Evolutionary conservation across 257 asterid genomes (phyloP).

Genomic region (Prunella vulgaris): DNA sequence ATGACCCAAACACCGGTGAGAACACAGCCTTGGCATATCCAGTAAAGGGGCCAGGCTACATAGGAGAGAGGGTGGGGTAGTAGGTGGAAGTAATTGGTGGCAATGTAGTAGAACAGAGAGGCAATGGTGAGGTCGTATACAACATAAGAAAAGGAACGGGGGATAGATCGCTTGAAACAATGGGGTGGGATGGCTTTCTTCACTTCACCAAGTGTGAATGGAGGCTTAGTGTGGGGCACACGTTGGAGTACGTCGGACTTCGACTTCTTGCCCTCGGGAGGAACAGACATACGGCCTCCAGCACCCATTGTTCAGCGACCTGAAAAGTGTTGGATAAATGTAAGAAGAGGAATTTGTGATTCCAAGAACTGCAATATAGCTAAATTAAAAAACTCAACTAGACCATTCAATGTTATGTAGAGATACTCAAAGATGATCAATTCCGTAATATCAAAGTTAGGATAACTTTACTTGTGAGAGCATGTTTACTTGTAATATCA

Average conservation of each 20-base stretch:
- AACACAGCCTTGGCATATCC: constrained; percentile 67
- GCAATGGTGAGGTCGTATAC: constrained; percentile 50
- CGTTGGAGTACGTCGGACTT: constrained; percentile 41
- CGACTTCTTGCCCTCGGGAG: constrained; percentile 40
- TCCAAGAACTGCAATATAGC: neutral
- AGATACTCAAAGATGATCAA: neutral
- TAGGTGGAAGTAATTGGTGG: constrained; percentile 55
- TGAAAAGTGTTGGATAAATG: constrained; percentile 21
- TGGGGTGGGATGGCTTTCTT: constrained; percentile 90
- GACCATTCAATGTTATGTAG: neutral
- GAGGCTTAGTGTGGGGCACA: constrained; percentile 69
- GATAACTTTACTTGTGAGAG: neutral
- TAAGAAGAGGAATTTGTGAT: neutral
- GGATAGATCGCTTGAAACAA: constrained; percentile 80
- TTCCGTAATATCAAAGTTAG: neutral
- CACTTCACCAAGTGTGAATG: constrained; percentile 62
- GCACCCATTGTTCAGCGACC: constrained; percentile 75
- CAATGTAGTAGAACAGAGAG: constrained; percentile 52
- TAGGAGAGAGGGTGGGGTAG: constrained; percentile 50
- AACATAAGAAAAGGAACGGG: constrained; percentile 70
- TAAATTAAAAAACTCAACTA: neutral
- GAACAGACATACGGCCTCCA: constrained; percentile 71
- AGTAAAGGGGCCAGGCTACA: constrained; percentile 67
- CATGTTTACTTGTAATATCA: too few relatives aligned
- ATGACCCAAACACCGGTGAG: constrained; percentile 59